phyloP scores from a whole-genome alignment of 2,329 filamentous ascomycete genomes.

The Trichoderma hamatum region DNA sequence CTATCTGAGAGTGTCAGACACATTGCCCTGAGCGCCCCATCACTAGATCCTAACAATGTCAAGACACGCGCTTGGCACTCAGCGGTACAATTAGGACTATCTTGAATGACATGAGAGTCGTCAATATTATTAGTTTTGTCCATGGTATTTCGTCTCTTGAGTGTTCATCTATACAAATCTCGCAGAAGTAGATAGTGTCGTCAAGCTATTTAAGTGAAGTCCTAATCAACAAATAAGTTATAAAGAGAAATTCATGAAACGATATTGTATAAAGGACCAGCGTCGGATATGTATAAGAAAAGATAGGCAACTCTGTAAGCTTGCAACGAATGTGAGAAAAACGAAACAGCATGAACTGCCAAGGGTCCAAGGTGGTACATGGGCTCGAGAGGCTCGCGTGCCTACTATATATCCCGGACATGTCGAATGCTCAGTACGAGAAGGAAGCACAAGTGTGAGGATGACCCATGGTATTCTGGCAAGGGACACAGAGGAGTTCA shows the following conservation, averaged over 20 bases:
- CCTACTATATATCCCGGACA: conserved; percentile 4
- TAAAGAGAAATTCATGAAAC: not conserved
- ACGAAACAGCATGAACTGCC: not conserved
- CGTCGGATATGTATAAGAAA: not conserved
- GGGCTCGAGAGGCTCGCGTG: not conserved
- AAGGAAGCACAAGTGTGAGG: conserved; percentile 14
- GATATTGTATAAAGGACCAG: not conserved
- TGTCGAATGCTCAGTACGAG: not conserved
- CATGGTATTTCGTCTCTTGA: not conserved
- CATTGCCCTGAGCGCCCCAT: conserved; percentile 38
- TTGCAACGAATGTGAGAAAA: not conserved
- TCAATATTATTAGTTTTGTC: not conserved
- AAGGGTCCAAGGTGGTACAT: not conserved
- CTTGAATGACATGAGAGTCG: conserved; percentile 31
- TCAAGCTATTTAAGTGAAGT: not conserved
- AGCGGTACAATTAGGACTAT: conserved; percentile 42
- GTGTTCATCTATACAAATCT: not conserved
- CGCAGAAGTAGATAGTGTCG: not conserved
- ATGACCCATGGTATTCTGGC: not conserved
- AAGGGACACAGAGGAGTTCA: not conserved
- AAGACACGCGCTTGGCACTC: conserved; percentile 42
- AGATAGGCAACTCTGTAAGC: not conserved
- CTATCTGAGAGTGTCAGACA: conserved; percentile 41
- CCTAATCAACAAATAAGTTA: not conserved
- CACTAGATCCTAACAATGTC: conserved; percentile 33